Evolutionary conservation across 768 basidiomycete species (phyloP).

Genomic region (Chalciporus sphaerocephalus): DNA sequence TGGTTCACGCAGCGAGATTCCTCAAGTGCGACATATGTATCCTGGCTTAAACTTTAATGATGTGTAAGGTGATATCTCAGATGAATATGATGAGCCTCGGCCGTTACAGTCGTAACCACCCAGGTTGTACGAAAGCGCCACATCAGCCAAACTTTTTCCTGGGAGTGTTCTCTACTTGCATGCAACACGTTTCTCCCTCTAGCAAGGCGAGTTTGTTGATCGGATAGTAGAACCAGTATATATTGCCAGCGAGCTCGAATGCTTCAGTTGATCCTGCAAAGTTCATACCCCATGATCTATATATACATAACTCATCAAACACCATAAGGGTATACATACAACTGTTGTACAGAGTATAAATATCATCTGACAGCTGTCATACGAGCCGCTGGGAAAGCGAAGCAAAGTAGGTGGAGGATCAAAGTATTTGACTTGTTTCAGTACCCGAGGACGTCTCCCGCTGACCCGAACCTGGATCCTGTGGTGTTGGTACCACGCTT

Average conservation of each 20-base stretch:
- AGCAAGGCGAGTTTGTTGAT: no score
- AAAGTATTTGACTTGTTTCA: background rate
- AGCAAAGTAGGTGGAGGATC: background rate
- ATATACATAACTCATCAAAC: no score
- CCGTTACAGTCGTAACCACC: conserved; percentile 3
- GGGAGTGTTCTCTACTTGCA: background rate
- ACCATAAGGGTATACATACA: no score
- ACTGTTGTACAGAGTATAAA: background rate
- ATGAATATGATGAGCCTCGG: background rate
- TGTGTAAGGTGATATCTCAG: background rate
- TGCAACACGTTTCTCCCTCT: conserved; percentile 3
- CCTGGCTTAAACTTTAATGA: background rate
- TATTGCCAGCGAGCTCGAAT: background rate
- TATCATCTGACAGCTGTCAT: background rate
- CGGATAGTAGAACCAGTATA: background rate
- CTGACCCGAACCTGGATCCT: background rate
- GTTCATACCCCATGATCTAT: background rate
- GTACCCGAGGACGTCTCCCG: background rate
- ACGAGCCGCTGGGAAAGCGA: background rate
- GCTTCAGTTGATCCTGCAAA: background rate
- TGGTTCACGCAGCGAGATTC: background rate
- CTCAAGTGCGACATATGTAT: no score
- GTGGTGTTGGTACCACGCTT: background rate
- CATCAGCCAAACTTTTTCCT: background rate
- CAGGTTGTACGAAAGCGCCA: background rate